Base-by-base conservation (phyloP, 495 filamentous ascomycete species). In the Copromyces sp. region DNA sequence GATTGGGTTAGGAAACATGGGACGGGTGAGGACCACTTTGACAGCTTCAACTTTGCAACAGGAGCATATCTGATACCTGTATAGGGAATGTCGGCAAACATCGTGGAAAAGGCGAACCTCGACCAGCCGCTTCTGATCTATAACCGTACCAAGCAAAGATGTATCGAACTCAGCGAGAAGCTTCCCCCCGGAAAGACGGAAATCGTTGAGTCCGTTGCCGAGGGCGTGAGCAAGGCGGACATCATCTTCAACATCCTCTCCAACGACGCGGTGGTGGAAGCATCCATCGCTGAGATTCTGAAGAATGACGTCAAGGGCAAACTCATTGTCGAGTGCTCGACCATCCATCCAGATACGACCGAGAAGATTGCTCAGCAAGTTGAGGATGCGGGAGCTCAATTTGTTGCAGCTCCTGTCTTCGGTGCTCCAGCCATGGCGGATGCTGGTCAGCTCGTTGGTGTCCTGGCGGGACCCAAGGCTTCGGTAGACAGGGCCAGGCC, bases 1-100 rank as follows among this genome's bases (percentile, higher is more conserved):
- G 90, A 91, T 97, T 71, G 94, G 94, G 69, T 84, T 97, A 70
- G 94, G 94, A 9, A 97, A 97, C 80, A 97, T 97, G 88, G 94
- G 94, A 73, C 86, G 92, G 73, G 93, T 94, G 84, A 84, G 89
- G 84, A 44, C 38, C 16, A 69, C 6, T 38, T 38, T 65, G 44
- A n/a, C 61, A 70, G 35, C 14, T 17, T 17, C 24, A 20, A 9
- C 37, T 42, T 75, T 70, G 16, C 39, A 32, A 44, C 65, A 65
- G 24, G 41, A 17, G 68, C 45, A 70, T 59, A 61, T 53, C 16
- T 35, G 72, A 65, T 11, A 70, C 16, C 45, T 59, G 37, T 70
- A 5, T 80, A 95, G 92, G 94, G 93, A 72, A 97, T 97, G 93
- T 86, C 84, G 80, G 90, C 90, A 78, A 98, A 97, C 81, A 82